Base-by-base conservation (phyloP, 78 protist genomes). In the Anaeramoeba ignava region DNA sequence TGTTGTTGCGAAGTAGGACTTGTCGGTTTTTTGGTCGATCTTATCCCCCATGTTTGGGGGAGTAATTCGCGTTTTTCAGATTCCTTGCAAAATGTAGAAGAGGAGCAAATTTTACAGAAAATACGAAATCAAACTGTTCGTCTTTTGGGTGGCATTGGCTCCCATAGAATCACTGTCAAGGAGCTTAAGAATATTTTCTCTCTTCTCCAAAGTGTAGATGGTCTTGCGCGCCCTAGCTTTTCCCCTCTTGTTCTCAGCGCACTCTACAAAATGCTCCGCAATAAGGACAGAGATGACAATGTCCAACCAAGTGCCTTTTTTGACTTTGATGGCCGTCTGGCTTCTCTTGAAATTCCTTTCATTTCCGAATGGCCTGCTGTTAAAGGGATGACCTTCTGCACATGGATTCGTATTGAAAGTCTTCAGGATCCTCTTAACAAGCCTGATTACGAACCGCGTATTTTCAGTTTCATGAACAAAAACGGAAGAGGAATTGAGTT, bases 311-410 rank as follows among this genome's bases (percentile, higher is more conserved):
- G 73, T 17, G n/a, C n/a, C n/a, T 86, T 38, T 79, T 86, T 86
- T 34, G 88, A 33, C 42, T 86, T 86, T 17, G 86, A 86, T 68
- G 88, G 88, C 42, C 3, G 67, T n/a, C 2, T 1, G n/a, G 67
- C 88, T 33, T 68, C 81, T 34, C 1, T 86, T n/a, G 87, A 17
- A 42, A 8, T 86, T 40, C 39, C 81, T 1, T 1, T 79, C 36
- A 3, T 78, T 23, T n/a, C 1, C 33, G 33, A 85, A 23, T 83
- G 42, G 17, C 80, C 83, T 38, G 2, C 41, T 36, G n/a, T n/a
- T n/a, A 54, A 54, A 17, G 88, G 88, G 3, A 81, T 81, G 40
- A 12, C 88, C 33, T 41, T 86, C 3, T 3, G 3, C 31, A 85
- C 83, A 31, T 86, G 88, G 86, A 31, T 86, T 3, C 84, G 88